Base-by-base conservation (phyloP, 805 yeast species). In the Lipomyces orientalis region DNA sequence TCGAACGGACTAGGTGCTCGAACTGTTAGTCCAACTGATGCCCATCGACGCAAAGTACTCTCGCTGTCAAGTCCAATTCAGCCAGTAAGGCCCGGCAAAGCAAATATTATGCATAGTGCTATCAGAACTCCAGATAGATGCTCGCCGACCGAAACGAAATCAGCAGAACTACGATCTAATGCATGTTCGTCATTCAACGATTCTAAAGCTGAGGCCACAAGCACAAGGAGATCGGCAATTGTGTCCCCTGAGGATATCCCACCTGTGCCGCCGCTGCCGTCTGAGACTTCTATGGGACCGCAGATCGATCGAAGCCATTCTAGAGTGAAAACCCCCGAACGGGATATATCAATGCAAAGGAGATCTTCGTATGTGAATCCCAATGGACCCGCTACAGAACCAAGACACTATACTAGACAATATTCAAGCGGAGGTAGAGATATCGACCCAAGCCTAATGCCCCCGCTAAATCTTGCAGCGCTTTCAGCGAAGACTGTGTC, bases 201-300 rank as follows among this genome's bases (percentile, higher is more conserved):
- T 43, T 16, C 49, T 7, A 43, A 43, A 16, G 49, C 10, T 7
- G 19, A 16, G 16, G 16, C 49, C 16, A 43, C 49, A 16, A 8
- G n/a, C 49, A 14, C 9, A 43, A 16, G 49, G n/a, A 43, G 10
- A 43, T 43, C 25, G 19, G 35, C 3, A 4, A 25, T 34, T 9
- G 12, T 10, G 19, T 22, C 31, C 22, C n/a, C 33, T 31, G 54
- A 51, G 14, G 58, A 57, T n/a, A 58, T 66, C 31, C 71, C 71
- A 12, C 71, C 71, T 3, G 66, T 68, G 25, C 71, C 71, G 5
- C 71, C 71, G 29, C 37, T 68, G 19, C 71, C 71, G 46, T 12
- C 31, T 12, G 37, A 49, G 49, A 4, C 4, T 31, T 37, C 58
- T 22, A 9, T 19, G 25, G 16, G 7, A 16, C 46, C 25, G 63